Evolutionary conservation across 306 rosid species (phyloP), one percentile per base, ranked within the genome.

Genomic region (Sicyos edulis): DNA sequence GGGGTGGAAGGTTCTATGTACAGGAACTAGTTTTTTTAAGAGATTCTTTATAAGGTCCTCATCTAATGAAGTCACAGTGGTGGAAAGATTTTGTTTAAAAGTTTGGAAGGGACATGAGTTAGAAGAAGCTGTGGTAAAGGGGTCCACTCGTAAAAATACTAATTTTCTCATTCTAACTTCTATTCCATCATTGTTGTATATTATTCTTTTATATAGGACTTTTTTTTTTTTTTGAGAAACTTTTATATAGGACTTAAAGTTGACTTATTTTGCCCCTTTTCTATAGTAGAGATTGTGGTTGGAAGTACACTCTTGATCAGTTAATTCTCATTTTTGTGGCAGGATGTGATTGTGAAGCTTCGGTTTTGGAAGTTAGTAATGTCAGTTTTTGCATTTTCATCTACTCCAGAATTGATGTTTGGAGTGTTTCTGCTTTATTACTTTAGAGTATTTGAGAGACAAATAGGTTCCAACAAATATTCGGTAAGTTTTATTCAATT

Each of bases 401-500:
- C 99, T 40, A 91, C 97, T 8, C 99, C 99, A 5, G 99, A 95
- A 78, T 85, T 91, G 85, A 79, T 95, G 87, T 95, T 91, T 73
- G 99, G 99, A 74, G 78, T 95, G 72, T 95, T 87, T 80, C 86
- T 95, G 66, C 91, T 89, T 19, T 95, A 95, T 75, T 95, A 95
- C 81, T 95, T 95, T 92, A 82, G 99, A 84, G 92, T 95, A 76
- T 95, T 95, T 72, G 99, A 95, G 88, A 89, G 99, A 75, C 99
- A 95, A 76, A 95, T 95, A 29, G 97, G 99, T 75, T 89, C 99
- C 80, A 95, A 91, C 62, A 95, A 95, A 82, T 87, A 87, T 76
- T 89, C 95, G 0, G 99, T 93, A 76, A 74, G 91, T 82, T 50
- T 54, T 64, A 40, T 54, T 71, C 40, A 74, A 59, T 58, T 76